Evolutionary conservation across 768 basidiomycete genomes (phyloP), one percentile per base, ranked within the genome.

Genomic region (Lepiota subincarnata): DNA sequence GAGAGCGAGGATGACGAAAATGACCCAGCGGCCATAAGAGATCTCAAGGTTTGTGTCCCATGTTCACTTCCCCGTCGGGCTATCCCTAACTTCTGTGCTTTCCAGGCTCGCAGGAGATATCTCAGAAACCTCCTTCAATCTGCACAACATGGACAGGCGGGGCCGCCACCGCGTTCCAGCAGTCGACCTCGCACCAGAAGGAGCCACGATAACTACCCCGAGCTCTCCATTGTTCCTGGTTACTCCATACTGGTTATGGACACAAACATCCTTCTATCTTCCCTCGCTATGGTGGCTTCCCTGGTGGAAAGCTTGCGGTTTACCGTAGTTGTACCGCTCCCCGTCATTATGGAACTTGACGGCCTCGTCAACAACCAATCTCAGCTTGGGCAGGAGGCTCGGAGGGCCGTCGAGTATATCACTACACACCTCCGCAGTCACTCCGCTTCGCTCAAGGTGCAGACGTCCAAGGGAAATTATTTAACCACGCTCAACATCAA

Each of bases 261-360:
- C 69, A 98, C 96, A 44, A 98, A 98, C 71, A 90, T 98, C 52
- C 75, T 99, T 0, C 78, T 98, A 13, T 88, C 91, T 0, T 92
- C 92, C 0, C 75, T 98, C 3, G 67, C 83, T 0, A 73, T 87
- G 59, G 76, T 99, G 55, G 68, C 80, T 0, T 79, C 84, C 11
- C 75, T 98, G 55, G 75, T 98, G 48, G 91, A 96, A 66, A 84
- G 83, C 55, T 69, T 83, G 14, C 74, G 73, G 22, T 98, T 94
- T 93, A 97, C 92, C 0, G 77, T 96, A 42, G 75, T 99, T 54
- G 74, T 99, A 0, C 97, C 97, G 3, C 80, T 98, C 2, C 95
- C 94, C 0, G 96, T 97, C 57, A 81, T 98, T 64, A 98, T 95
- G 78, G 97, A 99, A 61, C 84, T 99, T 6, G 96, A 99, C 59